Percentiles rank a stretch among this genome's conserved stretches.
Conservation (phyloP, 306 rosid species). For the Castanopsis chinensis region DNA sequence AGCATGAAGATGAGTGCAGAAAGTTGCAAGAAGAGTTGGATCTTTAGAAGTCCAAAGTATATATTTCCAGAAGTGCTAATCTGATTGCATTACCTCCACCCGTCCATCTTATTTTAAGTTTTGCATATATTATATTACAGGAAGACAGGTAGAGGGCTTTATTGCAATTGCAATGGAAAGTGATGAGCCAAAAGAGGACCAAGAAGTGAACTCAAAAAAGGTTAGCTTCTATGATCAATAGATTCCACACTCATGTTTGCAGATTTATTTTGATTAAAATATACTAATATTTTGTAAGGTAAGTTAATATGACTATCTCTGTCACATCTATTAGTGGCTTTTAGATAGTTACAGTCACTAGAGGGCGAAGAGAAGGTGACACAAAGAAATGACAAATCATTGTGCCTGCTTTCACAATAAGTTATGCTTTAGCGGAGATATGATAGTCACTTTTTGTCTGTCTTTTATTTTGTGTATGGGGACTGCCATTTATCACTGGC, state of each 20-base stretch:
- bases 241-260: slow-evolving; percentile 12
- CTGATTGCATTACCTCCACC: not conserved
- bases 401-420: too few species aligned
- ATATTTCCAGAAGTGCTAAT: slow-evolving; percentile 20
- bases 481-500: too few species aligned
- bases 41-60: slow-evolving; percentile 85
- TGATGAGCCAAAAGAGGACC: slow-evolving; percentile 84
- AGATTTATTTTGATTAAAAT: slow-evolving; percentile 4
- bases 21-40: slow-evolving; percentile 85
- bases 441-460: too few species aligned
- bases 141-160: slow-evolving; percentile 94
- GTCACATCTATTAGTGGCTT: too few species aligned
- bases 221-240: slow-evolving; percentile 32
- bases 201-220: slow-evolving; percentile 84
- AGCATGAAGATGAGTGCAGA: slow-evolving; percentile 77
- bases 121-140: slow-evolving; percentile 38
- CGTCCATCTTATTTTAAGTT: not conserved
- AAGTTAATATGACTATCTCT: not conserved
- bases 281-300: slow-evolving; percentile 5
- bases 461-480: too few species aligned
- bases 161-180: slow-evolving; percentile 94
- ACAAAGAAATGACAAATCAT: too few species aligned
- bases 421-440: too few species aligned
- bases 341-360: too few species aligned
- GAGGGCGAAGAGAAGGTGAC: too few species aligned